phyloP scores from a whole-genome alignment of 2,329 filamentous ascomycete genomes.

The Dothiorella sarmentorum region DNA sequence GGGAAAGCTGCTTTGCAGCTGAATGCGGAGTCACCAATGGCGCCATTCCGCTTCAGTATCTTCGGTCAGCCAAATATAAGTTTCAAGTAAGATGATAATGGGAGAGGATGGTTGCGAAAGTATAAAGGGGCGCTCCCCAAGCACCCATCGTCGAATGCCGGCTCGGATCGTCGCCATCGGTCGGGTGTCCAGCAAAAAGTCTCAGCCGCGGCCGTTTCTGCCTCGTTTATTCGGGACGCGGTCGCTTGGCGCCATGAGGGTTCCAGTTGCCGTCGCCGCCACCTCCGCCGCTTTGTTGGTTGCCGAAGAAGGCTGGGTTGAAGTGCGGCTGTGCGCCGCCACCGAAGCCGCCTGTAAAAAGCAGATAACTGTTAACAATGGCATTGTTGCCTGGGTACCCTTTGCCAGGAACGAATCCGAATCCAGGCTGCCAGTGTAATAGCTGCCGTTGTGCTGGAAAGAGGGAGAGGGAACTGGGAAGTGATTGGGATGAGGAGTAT shows the following conservation, averaged over 20 bases:
- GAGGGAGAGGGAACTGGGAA: background rate
- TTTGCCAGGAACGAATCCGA: background rate
- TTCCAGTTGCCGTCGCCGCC: slow-evolving; percentile 66
- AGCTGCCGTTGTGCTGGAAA: background rate
- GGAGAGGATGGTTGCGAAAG: background rate
- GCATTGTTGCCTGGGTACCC: background rate
- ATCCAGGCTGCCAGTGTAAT: background rate
- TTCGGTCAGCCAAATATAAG: background rate
- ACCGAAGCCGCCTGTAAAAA: slow-evolving; percentile 55
- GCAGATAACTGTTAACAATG: slow-evolving; percentile 1
- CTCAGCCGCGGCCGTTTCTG: no score
- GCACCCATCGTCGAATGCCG: background rate
- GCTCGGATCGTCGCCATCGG: background rate
- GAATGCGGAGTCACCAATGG: background rate
- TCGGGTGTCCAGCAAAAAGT: no score
- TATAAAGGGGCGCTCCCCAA: background rate
- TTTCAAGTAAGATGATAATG: background rate
- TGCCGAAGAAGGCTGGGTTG: slow-evolving; percentile 67
- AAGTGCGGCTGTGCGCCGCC: slow-evolving; percentile 64
- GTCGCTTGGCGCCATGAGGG: slow-evolving; percentile 76
- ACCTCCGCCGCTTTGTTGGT: slow-evolving; percentile 41
- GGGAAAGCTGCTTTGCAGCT: background rate
- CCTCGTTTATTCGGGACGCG: slow-evolving; percentile 62
- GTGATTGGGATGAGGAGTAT: background rate
- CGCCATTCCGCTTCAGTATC: background rate